phyloP scores from a whole-genome alignment of 305 asterid species.

The Fraxinus sp. region DNA sequence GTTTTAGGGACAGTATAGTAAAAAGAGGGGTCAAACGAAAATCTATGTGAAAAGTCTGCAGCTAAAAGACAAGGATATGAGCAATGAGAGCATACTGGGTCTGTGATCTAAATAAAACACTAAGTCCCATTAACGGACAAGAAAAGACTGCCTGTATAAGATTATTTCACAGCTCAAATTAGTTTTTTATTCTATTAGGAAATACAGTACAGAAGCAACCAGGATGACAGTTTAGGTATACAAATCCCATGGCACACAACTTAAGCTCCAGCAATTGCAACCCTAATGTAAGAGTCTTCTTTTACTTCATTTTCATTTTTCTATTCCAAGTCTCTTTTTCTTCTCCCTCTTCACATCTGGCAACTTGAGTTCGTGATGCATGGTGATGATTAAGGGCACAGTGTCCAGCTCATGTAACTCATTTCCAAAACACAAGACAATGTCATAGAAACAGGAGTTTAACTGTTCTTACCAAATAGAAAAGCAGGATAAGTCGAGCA shows the following conservation, averaged over 20 bases:
- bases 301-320: neutral
- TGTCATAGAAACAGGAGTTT: conserved; percentile 8
- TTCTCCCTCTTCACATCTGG: conserved; percentile 10
- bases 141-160: neutral
- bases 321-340: conserved; percentile 2
- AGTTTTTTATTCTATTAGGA: conserved; percentile 10
- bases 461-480: conserved; percentile 77
- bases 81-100: neutral
- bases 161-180: conserved; percentile 21
- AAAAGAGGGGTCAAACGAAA: neutral
- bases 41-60: neutral
- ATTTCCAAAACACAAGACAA: conserved; percentile 11
- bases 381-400: conserved; percentile 8
- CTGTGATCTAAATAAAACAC: neutral
- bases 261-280: conserved; percentile 3
- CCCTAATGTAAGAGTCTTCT: neutral
- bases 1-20: neutral
- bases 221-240: neutral
- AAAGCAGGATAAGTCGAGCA: conserved; percentile 84
- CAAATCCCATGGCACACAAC: neutral
- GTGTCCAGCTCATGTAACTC: neutral
- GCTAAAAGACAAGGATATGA: neutral
- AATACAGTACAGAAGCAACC: conserved; percentile 10
- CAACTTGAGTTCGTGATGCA: neutral
- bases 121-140: neutral